Conservation (phyloP, 352 stramenopile species). For the Phytophthora pluvialis region DNA sequence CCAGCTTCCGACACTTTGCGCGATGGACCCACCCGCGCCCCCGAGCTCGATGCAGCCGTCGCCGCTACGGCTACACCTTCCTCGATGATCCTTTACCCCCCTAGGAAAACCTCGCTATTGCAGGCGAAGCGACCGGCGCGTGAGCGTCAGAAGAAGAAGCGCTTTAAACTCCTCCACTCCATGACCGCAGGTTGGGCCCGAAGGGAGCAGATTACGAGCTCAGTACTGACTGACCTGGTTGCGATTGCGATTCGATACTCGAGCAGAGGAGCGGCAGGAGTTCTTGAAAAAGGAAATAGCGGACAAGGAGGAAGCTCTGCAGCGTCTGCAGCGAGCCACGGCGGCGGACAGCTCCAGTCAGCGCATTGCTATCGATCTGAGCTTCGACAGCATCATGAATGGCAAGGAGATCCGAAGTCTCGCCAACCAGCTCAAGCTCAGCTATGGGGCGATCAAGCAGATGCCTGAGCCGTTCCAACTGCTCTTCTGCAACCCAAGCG, state of each 20-base stretch:
- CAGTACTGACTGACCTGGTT: neutral
- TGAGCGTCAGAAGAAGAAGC: conserved; percentile 60
- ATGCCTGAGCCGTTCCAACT: conserved; percentile 77
- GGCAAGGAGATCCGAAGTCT: conserved; percentile 81
- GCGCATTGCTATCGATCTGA: conserved; percentile 67
- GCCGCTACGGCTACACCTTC: conserved; percentile 1
- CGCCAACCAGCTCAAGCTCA: conserved; percentile 79
- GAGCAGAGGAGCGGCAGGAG: conserved; percentile 52
- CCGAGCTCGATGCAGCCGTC: conserved; percentile 8
- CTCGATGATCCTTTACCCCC: neutral
- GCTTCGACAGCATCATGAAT: conserved; percentile 87
- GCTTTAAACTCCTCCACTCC: conserved; percentile 56
- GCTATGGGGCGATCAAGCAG: conserved; percentile 67
- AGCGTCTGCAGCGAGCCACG: conserved; percentile 40
- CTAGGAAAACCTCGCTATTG: conserved; percentile 12
- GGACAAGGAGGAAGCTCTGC: conserved; percentile 38
- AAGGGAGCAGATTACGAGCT: neutral
- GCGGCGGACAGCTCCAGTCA: conserved; percentile 35
- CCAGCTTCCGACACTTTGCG: conserved; percentile 9
- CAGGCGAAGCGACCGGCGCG: conserved; percentile 39
- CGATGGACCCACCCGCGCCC: conserved; percentile 1
- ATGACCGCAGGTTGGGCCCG: conserved; percentile 60
- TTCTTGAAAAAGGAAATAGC: conserved; percentile 55
- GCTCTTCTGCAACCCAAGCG: conserved; percentile 63
- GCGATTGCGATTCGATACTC: conserved; percentile 1